A percentile compares a stretch with the other conserved stretches of the same genome.
Conservation (phyloP, 345 rosid species). For the Bruguiera sexangula region DNA sequence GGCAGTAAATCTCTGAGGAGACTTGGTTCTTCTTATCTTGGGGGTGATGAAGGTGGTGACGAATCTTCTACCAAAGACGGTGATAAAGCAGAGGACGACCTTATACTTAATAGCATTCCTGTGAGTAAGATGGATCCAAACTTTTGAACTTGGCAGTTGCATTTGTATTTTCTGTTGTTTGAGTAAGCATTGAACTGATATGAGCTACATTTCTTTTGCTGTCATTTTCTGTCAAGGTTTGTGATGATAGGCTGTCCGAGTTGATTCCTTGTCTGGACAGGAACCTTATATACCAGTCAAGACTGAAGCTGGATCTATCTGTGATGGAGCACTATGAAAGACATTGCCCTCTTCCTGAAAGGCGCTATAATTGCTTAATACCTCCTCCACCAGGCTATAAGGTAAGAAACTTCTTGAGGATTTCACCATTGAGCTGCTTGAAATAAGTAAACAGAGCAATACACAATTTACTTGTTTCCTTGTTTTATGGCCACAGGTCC, state of each 20-base stretch:
- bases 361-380: conserved; percentile 87
- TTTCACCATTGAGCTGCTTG: neutral
- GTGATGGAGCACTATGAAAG: conserved; percentile 99
- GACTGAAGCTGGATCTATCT: conserved; percentile 89
- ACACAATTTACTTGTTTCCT: neutral
- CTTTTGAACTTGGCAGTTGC: neutral
- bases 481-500: conserved; percentile 46
- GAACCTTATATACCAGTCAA: conserved; percentile 79
- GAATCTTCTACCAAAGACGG: conserved; percentile 9
- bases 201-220: neutral
- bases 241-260: conserved; percentile 94
- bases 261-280: conserved; percentile 95
- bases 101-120: conserved; percentile 9
- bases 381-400: conserved; percentile 97
- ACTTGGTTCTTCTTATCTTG: conserved; percentile 18
- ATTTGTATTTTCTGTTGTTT: too few species aligned
- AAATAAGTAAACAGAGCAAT: conserved; percentile 3
- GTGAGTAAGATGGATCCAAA: conserved; percentile 8
- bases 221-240: conserved; percentile 49
- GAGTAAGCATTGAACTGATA: neutral
- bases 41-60: conserved; percentile 5
- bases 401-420: conserved; percentile 31
- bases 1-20: conserved; percentile 17
- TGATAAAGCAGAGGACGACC: neutral
- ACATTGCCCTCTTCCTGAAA: conserved; percentile 92